Percentiles rank a stretch among this genome's conserved stretches.
phyloP scores from a whole-genome alignment of 345 rosid genomes.

The Camelina neglecta region DNA sequence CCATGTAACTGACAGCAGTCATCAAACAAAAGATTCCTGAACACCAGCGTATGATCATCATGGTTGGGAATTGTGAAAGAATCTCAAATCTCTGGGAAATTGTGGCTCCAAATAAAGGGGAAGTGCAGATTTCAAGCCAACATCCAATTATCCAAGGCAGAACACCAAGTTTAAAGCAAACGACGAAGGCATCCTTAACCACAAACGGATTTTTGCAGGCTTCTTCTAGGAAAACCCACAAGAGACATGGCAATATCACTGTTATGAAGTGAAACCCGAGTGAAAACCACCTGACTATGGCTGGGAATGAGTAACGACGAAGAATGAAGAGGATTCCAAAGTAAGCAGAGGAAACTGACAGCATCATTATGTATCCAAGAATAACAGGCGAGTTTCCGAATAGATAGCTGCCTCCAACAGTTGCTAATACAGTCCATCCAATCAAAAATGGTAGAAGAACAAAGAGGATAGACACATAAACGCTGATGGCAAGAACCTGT shows the following conservation, averaged over 20 bases:
- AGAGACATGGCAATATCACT: neutral
- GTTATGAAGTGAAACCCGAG: slow-evolving; percentile 14
- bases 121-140: slow-evolving; percentile 25
- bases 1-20: neutral
- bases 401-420: slow-evolving; percentile 11
- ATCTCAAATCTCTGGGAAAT: slow-evolving; percentile 3
- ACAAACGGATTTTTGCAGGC: neutral
- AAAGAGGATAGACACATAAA: neutral
- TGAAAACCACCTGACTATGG: slow-evolving; percentile 1
- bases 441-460: slow-evolving; percentile 30
- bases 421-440: slow-evolving; percentile 18
- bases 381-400: neutral
- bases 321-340: slow-evolving; percentile 1
- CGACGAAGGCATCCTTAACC: neutral
- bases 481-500: slow-evolving; percentile 19
- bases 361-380: slow-evolving; percentile 24
- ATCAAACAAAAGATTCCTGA: slow-evolving; percentile 1
- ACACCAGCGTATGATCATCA: neutral
- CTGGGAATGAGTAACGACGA: neutral
- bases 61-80: neutral
- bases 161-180: slow-evolving; percentile 25
- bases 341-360: slow-evolving; percentile 8
- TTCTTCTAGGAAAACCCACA: neutral
- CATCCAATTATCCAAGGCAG: slow-evolving; percentile 38
- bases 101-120: slow-evolving; percentile 21